These are phyloP conservation scores for Podospora didyma DNA, from an alignment of 495 filamentous ascomycete genomes.

Conservation along the genomic window DNA sequence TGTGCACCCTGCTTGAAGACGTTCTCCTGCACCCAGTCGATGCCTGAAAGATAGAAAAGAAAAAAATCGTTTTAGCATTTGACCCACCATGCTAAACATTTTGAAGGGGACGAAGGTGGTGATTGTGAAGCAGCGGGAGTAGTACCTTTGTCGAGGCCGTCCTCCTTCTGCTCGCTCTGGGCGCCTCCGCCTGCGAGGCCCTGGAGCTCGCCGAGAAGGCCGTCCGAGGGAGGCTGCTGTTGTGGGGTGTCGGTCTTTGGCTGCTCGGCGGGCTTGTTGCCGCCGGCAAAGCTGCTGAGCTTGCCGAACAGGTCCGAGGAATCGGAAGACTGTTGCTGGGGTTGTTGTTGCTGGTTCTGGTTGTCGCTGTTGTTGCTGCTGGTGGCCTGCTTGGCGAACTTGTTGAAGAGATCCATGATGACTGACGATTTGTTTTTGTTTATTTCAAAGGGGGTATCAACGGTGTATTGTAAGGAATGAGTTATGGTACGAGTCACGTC, in stretches of 20 bases:
- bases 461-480: too few relatives aligned
- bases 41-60: constrained; percentile 35
- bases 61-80: neutral
- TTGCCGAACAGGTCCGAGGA: constrained; percentile 45
- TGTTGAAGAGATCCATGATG: constrained; percentile 41
- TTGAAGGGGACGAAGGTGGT: neutral
- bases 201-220: constrained; percentile 57
- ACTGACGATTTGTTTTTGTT: too few relatives aligned
- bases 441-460: too few relatives aligned
- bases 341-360: constrained; percentile 14
- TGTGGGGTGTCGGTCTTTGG: too few relatives aligned
- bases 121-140: too few relatives aligned
- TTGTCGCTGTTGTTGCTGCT: constrained; percentile 13
- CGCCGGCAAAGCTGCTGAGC: constrained; percentile 23
- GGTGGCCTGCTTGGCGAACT: constrained; percentile 22
- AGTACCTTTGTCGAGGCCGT: constrained; percentile 60
- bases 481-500: too few relatives aligned
- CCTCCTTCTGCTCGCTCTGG: constrained; percentile 67
- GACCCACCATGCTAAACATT: constrained; percentile 6
- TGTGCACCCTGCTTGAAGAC: constrained; percentile 61
- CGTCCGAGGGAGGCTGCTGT: constrained; percentile 11
- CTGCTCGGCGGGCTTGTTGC: constrained; percentile 13
- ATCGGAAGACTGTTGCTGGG: constrained; percentile 12
- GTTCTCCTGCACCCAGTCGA: constrained; percentile 66
- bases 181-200: constrained; percentile 57